These are phyloP conservation scores for Claviceps purpurea DNA, from an alignment of 2,329 filamentous ascomycete genomes.

Conservation along the genomic window DNA sequence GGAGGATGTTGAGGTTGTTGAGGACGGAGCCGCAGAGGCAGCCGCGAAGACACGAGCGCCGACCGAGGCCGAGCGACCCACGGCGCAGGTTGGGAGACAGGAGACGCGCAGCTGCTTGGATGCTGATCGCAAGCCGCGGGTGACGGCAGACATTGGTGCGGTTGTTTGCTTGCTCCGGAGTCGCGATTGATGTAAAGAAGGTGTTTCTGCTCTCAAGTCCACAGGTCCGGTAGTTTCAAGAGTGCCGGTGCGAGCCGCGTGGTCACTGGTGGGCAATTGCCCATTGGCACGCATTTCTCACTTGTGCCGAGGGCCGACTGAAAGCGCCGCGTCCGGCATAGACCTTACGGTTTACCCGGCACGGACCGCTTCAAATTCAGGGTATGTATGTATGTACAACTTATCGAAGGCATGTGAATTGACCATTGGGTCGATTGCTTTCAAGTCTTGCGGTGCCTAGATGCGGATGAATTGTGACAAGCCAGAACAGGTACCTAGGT, in stretches of 20 bases:
- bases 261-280: neutral
- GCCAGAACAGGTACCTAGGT: too few species aligned
- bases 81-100: slow-evolving; percentile 11
- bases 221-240: neutral
- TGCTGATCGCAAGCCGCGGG: slow-evolving; percentile 39
- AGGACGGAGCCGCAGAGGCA: slow-evolving; percentile 11
- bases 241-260: slow-evolving; percentile 9
- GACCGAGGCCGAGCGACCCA: slow-evolving; percentile 12
- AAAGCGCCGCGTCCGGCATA: too few species aligned
- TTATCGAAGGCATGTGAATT: too few species aligned
- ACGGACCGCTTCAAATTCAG: too few species aligned
- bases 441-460: too few species aligned
- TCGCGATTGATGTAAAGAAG: slow-evolving; percentile 1
- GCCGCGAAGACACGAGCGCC: slow-evolving; percentile 18
- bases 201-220: neutral
- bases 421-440: too few species aligned
- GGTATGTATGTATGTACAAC: too few species aligned
- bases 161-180: neutral
- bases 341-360: too few species aligned
- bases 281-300: too few species aligned
- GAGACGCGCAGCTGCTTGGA: slow-evolving; percentile 39
- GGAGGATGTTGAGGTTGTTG: slow-evolving; percentile 2
- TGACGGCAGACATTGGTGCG: slow-evolving; percentile 35
- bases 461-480: too few species aligned
- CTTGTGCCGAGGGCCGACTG: too few species aligned